Base-by-base conservation (phyloP, 2,329 filamentous ascomycete genomes). In the Colletotrichum lupini region DNA sequence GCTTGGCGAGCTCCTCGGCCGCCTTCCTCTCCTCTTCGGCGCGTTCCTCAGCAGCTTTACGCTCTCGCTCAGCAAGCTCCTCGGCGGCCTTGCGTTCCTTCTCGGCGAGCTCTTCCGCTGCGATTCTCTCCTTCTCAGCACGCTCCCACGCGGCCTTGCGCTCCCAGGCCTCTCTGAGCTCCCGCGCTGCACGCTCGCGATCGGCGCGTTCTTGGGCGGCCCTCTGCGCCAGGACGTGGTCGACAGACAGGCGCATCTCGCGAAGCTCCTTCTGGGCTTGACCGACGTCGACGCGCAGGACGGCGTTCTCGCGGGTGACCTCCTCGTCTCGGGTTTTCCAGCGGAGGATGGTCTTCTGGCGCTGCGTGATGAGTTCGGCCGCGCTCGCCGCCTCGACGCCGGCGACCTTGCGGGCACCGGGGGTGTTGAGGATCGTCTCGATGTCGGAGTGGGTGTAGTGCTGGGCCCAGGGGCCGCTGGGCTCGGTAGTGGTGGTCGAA, bases 331-430 rank as follows among this genome's bases (percentile, higher is more conserved):
- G 63, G 19, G 22, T 49, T 42, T 62, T 65, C 67, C 67, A 72
- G n/a, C 68, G 67, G 12, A 35, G 59, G 14, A 75, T 67, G 5
- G 68, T 66, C 68, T 76, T 71, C 70, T 67, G 68, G 12, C 78
- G 76, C 12, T 75, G 65, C 16, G 59, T 65, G 32, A 81, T 68
- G 26, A 75, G 74, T 9, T 52, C 30, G 55, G 75, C 55, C n/a
- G 75, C 76, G 14, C 75, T 42, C 9, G 63, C 3, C 4, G 75
- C 53, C 1, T 76, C 67, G 22, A 80, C 68, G 24, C 78, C 76
- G n/a, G 74, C 71, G 3, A 81, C 68, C 0, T 52, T 32, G 8
- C 77, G 79, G 3, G 76, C 74, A 5, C 74, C 69, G 2, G 75
- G 68, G 2, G 74, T 67, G 3, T 75, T 30, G 5, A 81, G 75